These are phyloP conservation scores for Exobasidium cylindrosporum DNA, from an alignment of 1,284 basidiomycete species.

Conservation along the genomic window DNA sequence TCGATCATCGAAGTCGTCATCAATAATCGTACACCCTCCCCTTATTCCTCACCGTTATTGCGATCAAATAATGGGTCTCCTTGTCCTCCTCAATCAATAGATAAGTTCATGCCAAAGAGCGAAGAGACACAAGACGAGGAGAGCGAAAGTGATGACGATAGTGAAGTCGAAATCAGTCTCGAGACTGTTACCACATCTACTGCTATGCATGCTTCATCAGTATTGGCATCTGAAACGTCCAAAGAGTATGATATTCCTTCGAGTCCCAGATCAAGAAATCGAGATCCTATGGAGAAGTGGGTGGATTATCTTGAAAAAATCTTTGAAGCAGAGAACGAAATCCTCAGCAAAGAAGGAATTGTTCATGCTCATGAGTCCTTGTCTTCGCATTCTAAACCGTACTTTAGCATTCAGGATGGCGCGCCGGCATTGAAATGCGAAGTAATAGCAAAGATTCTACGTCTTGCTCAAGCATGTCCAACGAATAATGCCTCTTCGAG, in stretches of 20 bases:
- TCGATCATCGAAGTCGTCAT: neutral
- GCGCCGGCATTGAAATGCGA: slow-evolving; percentile 19
- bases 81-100: too few species aligned
- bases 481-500: neutral
- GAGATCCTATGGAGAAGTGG: slow-evolving; percentile 69
- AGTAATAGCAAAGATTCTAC: slow-evolving; percentile 29
- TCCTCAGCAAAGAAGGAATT: slow-evolving; percentile 68
- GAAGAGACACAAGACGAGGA: neutral
- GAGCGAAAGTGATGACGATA: neutral
- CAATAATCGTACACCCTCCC: neutral
- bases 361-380: slow-evolving; percentile 66
- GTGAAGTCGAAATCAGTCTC: neutral
- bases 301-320: slow-evolving; percentile 73
- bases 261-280: neutral
- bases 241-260: too few species aligned
- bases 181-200: too few species aligned
- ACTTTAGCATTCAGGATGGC: slow-evolving; percentile 31
- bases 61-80: too few species aligned
- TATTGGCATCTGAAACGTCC: too few species aligned
- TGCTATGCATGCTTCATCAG: too few species aligned
- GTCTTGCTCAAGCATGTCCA: slow-evolving; percentile 1
- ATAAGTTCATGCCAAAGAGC: neutral
- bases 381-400: slow-evolving; percentile 57
- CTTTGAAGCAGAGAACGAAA: slow-evolving; percentile 79
- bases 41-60: neutral